Base-by-base conservation (phyloP, 164 flowering plant genomes). In the Macadamia integrifolia region DNA sequence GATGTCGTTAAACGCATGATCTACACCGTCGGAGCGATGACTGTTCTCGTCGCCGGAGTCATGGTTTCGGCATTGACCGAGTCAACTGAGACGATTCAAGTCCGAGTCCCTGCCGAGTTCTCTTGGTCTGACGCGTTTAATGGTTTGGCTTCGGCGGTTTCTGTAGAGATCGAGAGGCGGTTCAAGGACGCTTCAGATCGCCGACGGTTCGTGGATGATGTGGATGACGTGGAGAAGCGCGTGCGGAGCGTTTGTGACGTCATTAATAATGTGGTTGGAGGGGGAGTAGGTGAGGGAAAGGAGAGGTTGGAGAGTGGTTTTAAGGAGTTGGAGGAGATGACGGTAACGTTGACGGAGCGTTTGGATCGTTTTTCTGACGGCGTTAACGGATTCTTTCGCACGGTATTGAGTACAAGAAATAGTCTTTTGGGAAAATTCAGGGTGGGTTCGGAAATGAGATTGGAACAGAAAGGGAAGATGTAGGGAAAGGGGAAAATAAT, bases 401-500 rank as follows among this genome's bases (percentile, higher is more conserved):
- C 68, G 57, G 83, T 80, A 49, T 62, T 80, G 78, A 49, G 79
- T 64, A 71, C 66, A n/a, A 71, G 83, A 48, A 65, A 69, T 44
- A 62, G 74, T 28, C 7, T 80, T 66, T 55, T 78, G 68, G 75
- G 70, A 58, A 78, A 69, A 49, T 65, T 68, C 55, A 69, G 77
- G 7, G 57, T 0, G 12, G 32, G 15, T 11, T 57, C 9, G 12
- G 6, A 29, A 29, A 48, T n/a, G 44, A 46, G 9, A 46, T 3
- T 46, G 50, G 9, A 11, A 46, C 1, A 46, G 9, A 11, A 8
- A 46, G 13, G 9, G 50, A 46, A 11, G 7, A 8, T 46, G 13
- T 9, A 46, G 3, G 9, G 50, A 46, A 46, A 46, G 7, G 50
- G 50, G 50, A 3, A 43, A 43, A 23, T 23, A 23, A 23, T 23